Conservation (phyloP, 163 green algal genomes). For the Scenedesmus sp. region DNA sequence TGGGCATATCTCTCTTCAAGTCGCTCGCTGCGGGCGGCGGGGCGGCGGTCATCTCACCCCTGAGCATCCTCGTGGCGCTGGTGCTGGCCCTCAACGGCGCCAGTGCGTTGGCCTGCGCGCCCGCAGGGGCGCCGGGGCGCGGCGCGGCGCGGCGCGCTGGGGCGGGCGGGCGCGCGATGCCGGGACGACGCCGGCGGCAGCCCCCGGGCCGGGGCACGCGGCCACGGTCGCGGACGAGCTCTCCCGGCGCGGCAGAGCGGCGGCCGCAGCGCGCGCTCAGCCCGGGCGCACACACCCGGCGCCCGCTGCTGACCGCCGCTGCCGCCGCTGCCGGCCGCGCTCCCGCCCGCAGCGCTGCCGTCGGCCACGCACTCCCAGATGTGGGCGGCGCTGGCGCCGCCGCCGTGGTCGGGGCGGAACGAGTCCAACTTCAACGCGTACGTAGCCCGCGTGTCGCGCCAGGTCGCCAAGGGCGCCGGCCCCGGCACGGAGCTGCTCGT, state of each 20-base stretch:
- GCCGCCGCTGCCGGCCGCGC: not conserved
- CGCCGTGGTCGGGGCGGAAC: not conserved
- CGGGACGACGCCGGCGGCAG: not conserved
- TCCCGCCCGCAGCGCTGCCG: not conserved
- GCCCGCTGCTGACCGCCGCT: constrained; percentile 1
- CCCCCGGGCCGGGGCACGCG: not conserved
- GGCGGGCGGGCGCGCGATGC: no score
- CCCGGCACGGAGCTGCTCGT: constrained; percentile 22
- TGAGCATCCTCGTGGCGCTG: no score
- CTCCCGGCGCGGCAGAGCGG: no score
- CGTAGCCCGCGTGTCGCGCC: no score
- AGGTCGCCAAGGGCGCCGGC: not conserved
- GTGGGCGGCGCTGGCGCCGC: no score
- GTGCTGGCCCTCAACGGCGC: constrained; percentile 29
- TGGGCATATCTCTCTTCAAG: no score
- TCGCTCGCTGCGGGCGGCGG: no score
- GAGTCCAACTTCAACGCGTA: no score
- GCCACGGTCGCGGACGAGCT: not conserved
- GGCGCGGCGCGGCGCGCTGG: no score
- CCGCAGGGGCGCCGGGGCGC: no score
- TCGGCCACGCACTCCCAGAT: not conserved
- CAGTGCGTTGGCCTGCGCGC: not conserved
- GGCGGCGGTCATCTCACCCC: no score
- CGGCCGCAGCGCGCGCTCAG: not conserved
- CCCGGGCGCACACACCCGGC: not conserved